A percentile compares a stretch with the other conserved stretches of the same genome.
Evolutionary conservation across 1,139 yeast species (phyloP).

Genomic region (Lodderomyces metapsilosis): DNA sequence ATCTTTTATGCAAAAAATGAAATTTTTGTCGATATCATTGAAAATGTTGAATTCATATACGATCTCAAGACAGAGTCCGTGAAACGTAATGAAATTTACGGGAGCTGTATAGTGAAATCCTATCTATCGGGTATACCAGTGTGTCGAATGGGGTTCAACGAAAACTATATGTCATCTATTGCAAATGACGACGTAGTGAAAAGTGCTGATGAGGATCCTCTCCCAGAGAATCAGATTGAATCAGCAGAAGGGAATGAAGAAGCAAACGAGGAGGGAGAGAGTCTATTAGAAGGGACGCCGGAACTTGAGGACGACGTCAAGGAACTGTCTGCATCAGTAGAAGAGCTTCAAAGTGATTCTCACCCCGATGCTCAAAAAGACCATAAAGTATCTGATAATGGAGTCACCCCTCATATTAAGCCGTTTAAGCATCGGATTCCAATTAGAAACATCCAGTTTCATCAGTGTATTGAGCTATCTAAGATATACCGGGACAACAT

Average conservation of each 20-base stretch:
- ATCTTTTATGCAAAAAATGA: conserved; percentile 48
- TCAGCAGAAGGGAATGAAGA: not conserved
- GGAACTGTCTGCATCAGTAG: conserved; percentile 6
- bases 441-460: conserved; percentile 44
- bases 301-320: too few relatives aligned
- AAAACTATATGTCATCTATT: conserved; percentile 30
- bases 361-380: conserved; percentile 1
- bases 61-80: conserved; percentile 32
- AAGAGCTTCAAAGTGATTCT: not conserved
- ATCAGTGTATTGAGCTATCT: conserved; percentile 45
- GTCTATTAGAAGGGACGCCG: conserved; percentile 17
- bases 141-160: conserved; percentile 46
- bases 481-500: conserved; percentile 38
- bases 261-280: conserved; percentile 10
- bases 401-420: not conserved
- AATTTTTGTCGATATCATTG: conserved; percentile 44
- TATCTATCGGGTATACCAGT: conserved; percentile 49
- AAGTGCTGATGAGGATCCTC: conserved; percentile 6
- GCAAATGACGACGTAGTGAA: conserved; percentile 19
- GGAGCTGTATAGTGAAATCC: conserved; percentile 38
- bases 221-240: conserved; percentile 20
- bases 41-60: conserved; percentile 38
- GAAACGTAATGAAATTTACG: conserved; percentile 36
- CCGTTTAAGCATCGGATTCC: conserved; percentile 24
- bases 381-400: not conserved